Evolutionary conservation across 768 basidiomycete species (phyloP).

Genomic region (Atractiella rhizophila): DNA sequence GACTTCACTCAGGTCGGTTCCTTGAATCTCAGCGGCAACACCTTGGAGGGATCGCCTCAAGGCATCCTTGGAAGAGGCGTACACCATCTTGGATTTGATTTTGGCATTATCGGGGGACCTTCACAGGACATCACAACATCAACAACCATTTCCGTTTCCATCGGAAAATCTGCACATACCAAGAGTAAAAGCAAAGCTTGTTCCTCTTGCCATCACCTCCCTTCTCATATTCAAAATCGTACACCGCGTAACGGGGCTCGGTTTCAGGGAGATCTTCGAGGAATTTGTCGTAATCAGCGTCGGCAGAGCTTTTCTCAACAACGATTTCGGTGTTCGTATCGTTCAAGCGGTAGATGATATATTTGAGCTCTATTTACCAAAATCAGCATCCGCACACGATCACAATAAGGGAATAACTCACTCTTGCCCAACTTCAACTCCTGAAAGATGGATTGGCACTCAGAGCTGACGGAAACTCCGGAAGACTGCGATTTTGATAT

Average conservation of each 20-base stretch:
- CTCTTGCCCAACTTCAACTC: conserved; percentile 46
- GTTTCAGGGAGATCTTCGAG: conserved; percentile 41
- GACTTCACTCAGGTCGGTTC: conserved; percentile 50
- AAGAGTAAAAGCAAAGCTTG: conserved; percentile 60
- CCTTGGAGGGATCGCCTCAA: conserved; percentile 49
- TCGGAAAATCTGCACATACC: conserved; percentile 32
- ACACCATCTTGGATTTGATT: conserved; percentile 81
- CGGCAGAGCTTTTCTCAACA: conserved; percentile 38
- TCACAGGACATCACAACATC: neutral
- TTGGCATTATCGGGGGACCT: conserved; percentile 71
- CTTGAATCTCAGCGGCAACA: conserved; percentile 59
- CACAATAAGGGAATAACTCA: conserved; percentile 9
- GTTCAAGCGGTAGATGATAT: conserved; percentile 55
- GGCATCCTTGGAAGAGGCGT: conserved; percentile 62
- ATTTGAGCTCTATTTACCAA: conserved; percentile 32
- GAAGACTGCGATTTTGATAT: conserved; percentile 40
- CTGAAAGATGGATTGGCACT: conserved; percentile 38
- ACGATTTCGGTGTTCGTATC: conserved; percentile 41
- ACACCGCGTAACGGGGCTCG: conserved; percentile 70
- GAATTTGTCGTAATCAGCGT: conserved; percentile 42
- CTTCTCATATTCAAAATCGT: conserved; percentile 56
- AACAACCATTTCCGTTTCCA: neutral
- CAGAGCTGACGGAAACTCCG: conserved; percentile 35
- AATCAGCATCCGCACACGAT: neutral
- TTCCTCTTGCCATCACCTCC: conserved; percentile 49